These are phyloP conservation scores for Clarireedia homoeocarpa DNA, from an alignment of 2,329 filamentous ascomycete genomes.

Conservation along the genomic window DNA sequence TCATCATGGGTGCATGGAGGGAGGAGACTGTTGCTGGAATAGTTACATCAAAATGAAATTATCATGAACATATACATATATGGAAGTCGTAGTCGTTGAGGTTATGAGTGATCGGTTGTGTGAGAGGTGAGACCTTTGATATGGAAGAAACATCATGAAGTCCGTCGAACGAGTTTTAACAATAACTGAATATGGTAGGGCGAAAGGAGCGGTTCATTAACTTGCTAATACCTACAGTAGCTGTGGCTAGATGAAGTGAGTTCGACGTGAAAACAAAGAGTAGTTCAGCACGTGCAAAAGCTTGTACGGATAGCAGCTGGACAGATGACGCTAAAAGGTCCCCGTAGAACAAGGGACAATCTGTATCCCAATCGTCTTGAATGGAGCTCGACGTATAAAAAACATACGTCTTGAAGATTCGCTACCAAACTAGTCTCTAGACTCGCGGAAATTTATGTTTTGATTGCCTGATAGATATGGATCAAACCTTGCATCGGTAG, in stretches of 20 bases:
- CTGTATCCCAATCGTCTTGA: conserved; percentile 2
- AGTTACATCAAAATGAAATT: too few relatives aligned
- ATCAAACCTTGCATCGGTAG: neutral
- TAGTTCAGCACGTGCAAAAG: neutral
- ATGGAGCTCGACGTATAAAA: neutral
- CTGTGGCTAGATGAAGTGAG: neutral
- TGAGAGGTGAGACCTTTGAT: too few relatives aligned
- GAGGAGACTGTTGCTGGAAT: too few relatives aligned
- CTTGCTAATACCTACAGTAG: too few relatives aligned
- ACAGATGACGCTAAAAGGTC: neutral
- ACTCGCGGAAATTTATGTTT: conserved; percentile 2
- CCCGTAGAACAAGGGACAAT: conserved; percentile 9
- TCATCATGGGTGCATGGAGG: too few relatives aligned
- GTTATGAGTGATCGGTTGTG: too few relatives aligned
- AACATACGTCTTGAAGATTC: neutral
- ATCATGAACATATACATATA: too few relatives aligned
- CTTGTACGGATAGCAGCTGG: neutral
- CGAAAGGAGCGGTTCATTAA: too few relatives aligned
- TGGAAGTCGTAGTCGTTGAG: too few relatives aligned
- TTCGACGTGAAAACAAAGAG: neutral
- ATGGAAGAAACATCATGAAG: too few relatives aligned
- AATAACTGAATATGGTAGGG: too few relatives aligned
- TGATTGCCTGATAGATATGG: neutral
- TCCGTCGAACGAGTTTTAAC: too few relatives aligned
- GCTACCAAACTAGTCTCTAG: neutral